Evolutionary conservation across 768 basidiomycete species (phyloP), one percentile per base, ranked within the genome.

Genomic region (Boletellus ananiceps): DNA sequence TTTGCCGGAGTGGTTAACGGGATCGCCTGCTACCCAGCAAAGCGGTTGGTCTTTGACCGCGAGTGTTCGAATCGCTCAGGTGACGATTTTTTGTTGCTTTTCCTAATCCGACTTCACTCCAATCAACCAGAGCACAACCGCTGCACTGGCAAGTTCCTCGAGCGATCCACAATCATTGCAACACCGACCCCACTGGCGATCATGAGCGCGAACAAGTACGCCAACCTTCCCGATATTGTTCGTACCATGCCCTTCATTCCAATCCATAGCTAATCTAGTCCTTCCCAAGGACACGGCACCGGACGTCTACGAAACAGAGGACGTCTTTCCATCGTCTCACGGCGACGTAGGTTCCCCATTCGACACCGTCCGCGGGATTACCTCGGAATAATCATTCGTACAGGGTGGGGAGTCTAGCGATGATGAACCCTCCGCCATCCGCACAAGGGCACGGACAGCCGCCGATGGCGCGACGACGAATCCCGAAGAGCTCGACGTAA

Each of bases 1-100:
- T 87, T 88, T 89, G 86, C 86, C 86, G 86, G 86, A 89, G 87
- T 88, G 86, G 86, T 89, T 88, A 89, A 88, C 82, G 82, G 82
- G 82, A 83, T 83, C 80, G 82, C 83, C 83, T 84, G 82, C 83
- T 83, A 84, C 33, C 15, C 44, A 64, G 68, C 58, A 47, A 29
- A 79, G 76, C 76, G 76, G 75, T 77, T 78, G 76, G 70, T 73
- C 77, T 77, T 75, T 79, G 76, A 73, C 71, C 76, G 76, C 76
- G 76, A 67, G 76, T 75, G 77, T 78, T 78, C 77, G 76, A 78
- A 77, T 78, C 76, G 75, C 76, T 67, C 74, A 79, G 76, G 76
- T 76, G 75, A 77, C 76, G 76, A 46, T 64, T 71, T 74, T 75
- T 76, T 47, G 23, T 7, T 25, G 1, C 33, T 8, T 15, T 40